A percentile compares a stretch with the other conserved stretches of the same genome.
These are phyloP conservation scores for Anastatica hierochuntica DNA, from an alignment of 345 rosid species.

Conservation along the genomic window DNA sequence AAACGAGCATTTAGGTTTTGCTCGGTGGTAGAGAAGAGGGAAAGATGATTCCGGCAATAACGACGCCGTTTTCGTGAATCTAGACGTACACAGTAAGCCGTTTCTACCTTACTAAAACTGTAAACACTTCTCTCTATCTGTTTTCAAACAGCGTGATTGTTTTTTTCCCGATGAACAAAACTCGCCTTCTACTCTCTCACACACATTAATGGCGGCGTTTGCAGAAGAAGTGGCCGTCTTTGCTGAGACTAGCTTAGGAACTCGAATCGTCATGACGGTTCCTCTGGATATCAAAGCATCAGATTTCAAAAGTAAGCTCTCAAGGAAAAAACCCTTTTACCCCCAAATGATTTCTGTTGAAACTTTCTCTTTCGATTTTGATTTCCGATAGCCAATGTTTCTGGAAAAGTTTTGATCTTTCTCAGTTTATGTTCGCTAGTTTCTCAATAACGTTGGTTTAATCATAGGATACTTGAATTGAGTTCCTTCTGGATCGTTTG, in stretches of 20 bases:
- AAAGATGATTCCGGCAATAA: background rate
- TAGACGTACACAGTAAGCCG: slow-evolving; percentile 9
- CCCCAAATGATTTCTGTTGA: background rate
- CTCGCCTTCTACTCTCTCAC: no score
- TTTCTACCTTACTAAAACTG: slow-evolving; percentile 9
- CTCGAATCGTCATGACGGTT: slow-evolving; percentile 46
- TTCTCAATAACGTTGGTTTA: background rate
- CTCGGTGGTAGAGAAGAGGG: background rate
- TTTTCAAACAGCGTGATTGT: slow-evolving; percentile 4
- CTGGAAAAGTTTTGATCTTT: no score
- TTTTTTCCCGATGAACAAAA: background rate
- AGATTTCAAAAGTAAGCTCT: slow-evolving; percentile 43
- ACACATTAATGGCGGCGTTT: slow-evolving; percentile 22
- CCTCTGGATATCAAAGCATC: slow-evolving; percentile 33
- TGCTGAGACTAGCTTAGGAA: slow-evolving; percentile 45
- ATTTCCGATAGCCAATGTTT: no score
- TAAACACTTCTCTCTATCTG: background rate
- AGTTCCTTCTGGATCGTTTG: background rate
- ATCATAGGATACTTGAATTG: background rate
- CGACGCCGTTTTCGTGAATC: background rate
- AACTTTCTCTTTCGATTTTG: background rate
- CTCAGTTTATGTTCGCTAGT: no score
- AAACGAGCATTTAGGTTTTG: background rate
- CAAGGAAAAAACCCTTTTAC: no score
- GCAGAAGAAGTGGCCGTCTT: slow-evolving; percentile 40